phyloP scores from a whole-genome alignment of 306 rosid species.

The Pachyrhizus erosus region DNA sequence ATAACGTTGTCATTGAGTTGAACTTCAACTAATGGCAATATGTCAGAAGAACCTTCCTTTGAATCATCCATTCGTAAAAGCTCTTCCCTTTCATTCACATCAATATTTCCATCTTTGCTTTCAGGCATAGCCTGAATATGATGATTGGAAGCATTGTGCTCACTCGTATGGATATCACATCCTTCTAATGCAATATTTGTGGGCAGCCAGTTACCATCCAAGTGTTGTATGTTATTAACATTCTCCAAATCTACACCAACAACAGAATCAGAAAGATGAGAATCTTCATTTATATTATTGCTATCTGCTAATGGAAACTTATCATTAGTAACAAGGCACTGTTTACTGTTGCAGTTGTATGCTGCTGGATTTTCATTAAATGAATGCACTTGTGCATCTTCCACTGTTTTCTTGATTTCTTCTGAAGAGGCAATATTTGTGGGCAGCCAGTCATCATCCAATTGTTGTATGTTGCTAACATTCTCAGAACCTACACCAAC shows the following conservation, averaged over 20 bases:
- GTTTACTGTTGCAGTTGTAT: background rate
- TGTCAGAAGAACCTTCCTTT: constrained; percentile 38
- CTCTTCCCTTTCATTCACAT: constrained; percentile 41
- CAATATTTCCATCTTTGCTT: constrained; percentile 41
- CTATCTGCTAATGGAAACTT: no score
- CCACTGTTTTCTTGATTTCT: constrained; percentile 33
- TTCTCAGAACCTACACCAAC: constrained; percentile 37
- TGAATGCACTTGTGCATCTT: background rate
- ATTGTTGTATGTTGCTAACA: constrained; percentile 30
- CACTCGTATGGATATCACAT: constrained; percentile 23
- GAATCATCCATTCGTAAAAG: constrained; percentile 36
- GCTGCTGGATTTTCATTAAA: background rate
- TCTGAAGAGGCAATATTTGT: constrained; percentile 44
- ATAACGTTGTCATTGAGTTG: constrained; percentile 31
- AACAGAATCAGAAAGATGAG: no score
- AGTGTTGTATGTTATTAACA: no score
- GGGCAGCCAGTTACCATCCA: no score
- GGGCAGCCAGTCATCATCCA: constrained; percentile 43
- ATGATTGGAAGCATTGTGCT: constrained; percentile 35
- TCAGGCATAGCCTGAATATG: constrained; percentile 32
- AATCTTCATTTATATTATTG: background rate
- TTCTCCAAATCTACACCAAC: no score
- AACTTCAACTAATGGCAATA: constrained; percentile 43
- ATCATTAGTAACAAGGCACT: background rate
- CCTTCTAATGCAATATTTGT: constrained; percentile 26